A percentile compares a stretch with the other conserved stretches of the same genome.
These are phyloP conservation scores for Neofusicoccum cordaticola DNA, from an alignment of 2,329 filamentous ascomycete species.

Conservation along the genomic window DNA sequence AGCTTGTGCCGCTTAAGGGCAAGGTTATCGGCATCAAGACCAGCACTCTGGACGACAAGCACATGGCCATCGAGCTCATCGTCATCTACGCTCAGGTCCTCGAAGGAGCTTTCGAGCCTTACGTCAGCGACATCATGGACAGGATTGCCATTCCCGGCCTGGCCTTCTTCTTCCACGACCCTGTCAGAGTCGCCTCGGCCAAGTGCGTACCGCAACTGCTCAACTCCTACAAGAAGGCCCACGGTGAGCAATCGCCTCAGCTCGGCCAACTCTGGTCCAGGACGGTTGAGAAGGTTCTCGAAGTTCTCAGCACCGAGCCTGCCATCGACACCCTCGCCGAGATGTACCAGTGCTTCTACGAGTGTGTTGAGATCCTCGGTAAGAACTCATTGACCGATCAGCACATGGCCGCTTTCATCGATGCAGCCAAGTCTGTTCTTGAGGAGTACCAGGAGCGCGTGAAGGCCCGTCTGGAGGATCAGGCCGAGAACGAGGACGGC, in stretches of 20 bases:
- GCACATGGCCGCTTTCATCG: constrained; percentile 85
- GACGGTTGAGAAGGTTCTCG: constrained; percentile 86
- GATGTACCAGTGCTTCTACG: constrained; percentile 99
- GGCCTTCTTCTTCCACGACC: constrained; percentile 99
- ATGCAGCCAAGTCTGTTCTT: constrained; percentile 77
- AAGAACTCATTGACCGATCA: constrained; percentile 73
- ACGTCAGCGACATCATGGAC: constrained; percentile 90
- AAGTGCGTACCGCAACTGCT: constrained; percentile 92
- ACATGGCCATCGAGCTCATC: constrained; percentile 98
- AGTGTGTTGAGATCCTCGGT: constrained; percentile 91
- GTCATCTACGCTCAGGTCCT: constrained; percentile 96
- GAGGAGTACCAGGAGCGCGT: constrained; percentile 92
- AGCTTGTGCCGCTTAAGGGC: constrained; percentile 91
- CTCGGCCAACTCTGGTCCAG: constrained; percentile 79
- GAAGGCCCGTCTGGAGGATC: constrained; percentile 77
- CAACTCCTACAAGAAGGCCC: constrained; percentile 89
- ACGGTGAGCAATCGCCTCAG: constrained; percentile 75
- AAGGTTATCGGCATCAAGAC: constrained; percentile 99
- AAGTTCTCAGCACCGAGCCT: constrained; percentile 89
- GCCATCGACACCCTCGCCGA: constrained; percentile 94
- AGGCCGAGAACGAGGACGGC: constrained; percentile 78
- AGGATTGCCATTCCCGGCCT: constrained; percentile 92
- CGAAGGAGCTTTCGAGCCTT: constrained; percentile 88
- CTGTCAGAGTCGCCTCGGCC: constrained; percentile 89
- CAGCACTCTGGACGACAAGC: constrained; percentile 94